Conservation (phyloP, 2,329 filamentous ascomycete genomes). For the Beauveria scarabaeidicola region DNA sequence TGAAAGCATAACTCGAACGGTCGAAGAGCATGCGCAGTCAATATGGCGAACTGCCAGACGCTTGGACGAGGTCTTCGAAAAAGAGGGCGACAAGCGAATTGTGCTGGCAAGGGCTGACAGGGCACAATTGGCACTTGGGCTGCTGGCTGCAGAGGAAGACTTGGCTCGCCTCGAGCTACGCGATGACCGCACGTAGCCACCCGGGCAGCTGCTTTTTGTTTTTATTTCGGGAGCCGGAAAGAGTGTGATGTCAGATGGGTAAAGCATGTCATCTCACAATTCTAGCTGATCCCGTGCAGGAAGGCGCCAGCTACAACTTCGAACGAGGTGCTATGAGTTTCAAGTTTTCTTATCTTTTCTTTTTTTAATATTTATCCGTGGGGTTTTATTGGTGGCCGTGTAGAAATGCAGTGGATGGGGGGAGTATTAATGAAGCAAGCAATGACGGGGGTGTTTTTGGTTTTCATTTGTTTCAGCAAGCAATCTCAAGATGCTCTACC, state of each 20-base stretch:
- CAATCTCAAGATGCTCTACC: constrained; percentile 7
- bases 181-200: constrained; percentile 19
- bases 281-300: background rate
- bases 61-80: constrained; percentile 43
- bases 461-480: constrained; percentile 5
- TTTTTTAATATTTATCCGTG: background rate
- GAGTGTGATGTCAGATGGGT: background rate
- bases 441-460: background rate
- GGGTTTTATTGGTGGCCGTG: background rate
- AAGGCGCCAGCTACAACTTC: background rate
- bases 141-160: constrained; percentile 72
- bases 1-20: constrained; percentile 26
- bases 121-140: constrained; percentile 67
- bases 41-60: constrained; percentile 43
- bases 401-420: background rate
- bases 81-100: constrained; percentile 35
- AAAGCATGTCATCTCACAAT: background rate
- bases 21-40: constrained; percentile 19
- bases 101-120: constrained; percentile 55
- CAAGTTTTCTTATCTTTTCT: background rate
- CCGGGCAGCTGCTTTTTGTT: background rate
- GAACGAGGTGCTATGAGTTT: background rate
- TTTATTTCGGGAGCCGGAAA: background rate
- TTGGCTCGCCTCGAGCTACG: constrained; percentile 54
- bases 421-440: constrained; percentile 2